phyloP scores from a whole-genome alignment of 495 filamentous ascomycete species.

The Penicillium goetzii region DNA sequence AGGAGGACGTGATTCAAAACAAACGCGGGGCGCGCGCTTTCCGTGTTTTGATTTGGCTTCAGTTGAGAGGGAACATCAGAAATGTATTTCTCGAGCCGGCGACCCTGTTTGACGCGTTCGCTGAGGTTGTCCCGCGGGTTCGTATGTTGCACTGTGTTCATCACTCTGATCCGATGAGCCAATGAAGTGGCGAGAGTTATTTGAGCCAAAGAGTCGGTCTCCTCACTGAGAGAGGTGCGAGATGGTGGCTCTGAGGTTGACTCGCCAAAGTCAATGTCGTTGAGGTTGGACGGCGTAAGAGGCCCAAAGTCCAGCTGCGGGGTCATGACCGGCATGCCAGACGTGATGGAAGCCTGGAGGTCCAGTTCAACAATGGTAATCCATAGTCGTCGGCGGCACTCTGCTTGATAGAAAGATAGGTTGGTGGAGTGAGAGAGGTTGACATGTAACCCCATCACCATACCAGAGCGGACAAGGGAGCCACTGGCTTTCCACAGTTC shows the following conservation, averaged over 20 bases:
- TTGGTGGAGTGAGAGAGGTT: constrained; percentile 43
- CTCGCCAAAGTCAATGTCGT: constrained; percentile 49
- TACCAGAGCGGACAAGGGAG: constrained; percentile 56
- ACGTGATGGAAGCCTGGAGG: constrained; percentile 41
- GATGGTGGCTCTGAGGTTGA: constrained; percentile 35
- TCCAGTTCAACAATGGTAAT: constrained; percentile 50
- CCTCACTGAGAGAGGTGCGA: constrained; percentile 27
- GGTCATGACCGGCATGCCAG: constrained; percentile 45
- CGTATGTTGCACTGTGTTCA: constrained; percentile 17
- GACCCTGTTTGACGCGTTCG: constrained; percentile 20
- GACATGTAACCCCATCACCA: constrained; percentile 63
- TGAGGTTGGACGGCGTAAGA: constrained; percentile 37
- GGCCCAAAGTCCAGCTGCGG: constrained; percentile 32
- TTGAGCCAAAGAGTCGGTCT: constrained; percentile 30
- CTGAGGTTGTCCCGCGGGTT: constrained; percentile 12
- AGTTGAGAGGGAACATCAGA: constrained; percentile 13
- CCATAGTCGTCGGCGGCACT: constrained; percentile 48
- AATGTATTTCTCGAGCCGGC: constrained; percentile 21
- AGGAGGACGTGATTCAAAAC: constrained; percentile 26
- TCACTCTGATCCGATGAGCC: constrained; percentile 22
- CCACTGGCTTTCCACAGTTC: constrained; percentile 62
- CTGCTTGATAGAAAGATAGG: constrained; percentile 37
- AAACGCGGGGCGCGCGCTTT: background rate
- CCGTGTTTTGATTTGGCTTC: constrained; percentile 10
- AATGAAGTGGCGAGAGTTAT: constrained; percentile 26